Base-by-base conservation (phyloP, 2,329 filamentous ascomycete genomes). In the Cladosporium velox region DNA sequence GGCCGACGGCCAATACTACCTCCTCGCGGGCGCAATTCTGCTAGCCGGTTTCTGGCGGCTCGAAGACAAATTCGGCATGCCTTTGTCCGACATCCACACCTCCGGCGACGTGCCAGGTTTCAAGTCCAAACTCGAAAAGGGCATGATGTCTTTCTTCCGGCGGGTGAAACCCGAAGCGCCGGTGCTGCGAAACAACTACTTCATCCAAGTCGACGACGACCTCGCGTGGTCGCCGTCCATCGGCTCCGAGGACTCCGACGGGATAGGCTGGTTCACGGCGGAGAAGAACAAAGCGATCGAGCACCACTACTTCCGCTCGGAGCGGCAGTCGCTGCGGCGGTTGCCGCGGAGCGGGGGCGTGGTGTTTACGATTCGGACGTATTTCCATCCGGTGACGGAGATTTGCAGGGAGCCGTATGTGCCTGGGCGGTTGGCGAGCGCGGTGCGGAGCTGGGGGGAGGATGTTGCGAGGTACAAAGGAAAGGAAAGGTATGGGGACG, bases 41-140 rank as follows among this genome's bases (percentile, higher is more conserved):
- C 83, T 96, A 0, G 85, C 92, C 0, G 92, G 92, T 0, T 96
- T 96, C 82, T 96, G 92, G 92, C 86, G 91, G 2, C 82, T 96
- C 0, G 82, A 87, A 65, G 91, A 96, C 75, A 96, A 96, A 78
- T 87, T 89, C 73, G 90, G 90, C 28, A 93, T 95, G 91, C 83
- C 85, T 1, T 80, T 96, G 7, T 88, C 87, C 0, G 88, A 93
- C 65, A 93, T 96, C 71, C 92, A 96, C 78, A 92, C 88, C 0
- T 88, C 86, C 0, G 92, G 90, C 55, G 83, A 91, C 69, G 92
- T 96, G 0, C 91, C 91, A 0, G 87, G 88, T 57, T 93, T 85
- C 80, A 84, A 84, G 67, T 81, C 87, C 70, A 92, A 91, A 74
- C 81, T 94, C 12, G 88, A 93, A 74, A 88, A 87, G 67, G 90